phyloP scores from a whole-genome alignment of 768 basidiomycete genomes.

The Mycena leptocephala region DNA sequence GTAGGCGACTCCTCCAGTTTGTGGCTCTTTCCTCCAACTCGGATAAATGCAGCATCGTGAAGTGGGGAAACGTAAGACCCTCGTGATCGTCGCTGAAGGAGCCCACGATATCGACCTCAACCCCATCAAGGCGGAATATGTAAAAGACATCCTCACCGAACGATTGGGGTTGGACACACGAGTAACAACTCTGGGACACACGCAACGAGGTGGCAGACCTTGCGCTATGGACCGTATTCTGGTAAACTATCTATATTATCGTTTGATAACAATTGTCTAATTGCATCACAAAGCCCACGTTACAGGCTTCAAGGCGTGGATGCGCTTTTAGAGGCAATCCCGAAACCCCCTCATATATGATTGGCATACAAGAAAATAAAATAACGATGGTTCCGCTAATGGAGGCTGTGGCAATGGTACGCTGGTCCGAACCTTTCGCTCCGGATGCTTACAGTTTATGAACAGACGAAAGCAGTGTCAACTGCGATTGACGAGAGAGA shows the following conservation, averaged over 20 bases:
- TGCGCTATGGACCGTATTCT: slow-evolving; percentile 95
- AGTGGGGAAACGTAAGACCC: slow-evolving; percentile 96
- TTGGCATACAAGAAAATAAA: slow-evolving; percentile 96
- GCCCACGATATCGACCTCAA: slow-evolving; percentile 91
- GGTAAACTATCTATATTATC: slow-evolving; percentile 67
- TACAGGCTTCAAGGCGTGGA: slow-evolving; percentile 99
- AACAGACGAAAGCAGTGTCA: slow-evolving; percentile 89
- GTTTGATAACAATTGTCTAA: background rate
- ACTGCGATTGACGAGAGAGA: slow-evolving; percentile 87
- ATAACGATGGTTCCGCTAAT: slow-evolving; percentile 92
- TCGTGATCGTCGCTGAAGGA: slow-evolving; percentile 98
- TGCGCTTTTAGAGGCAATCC: slow-evolving; percentile 87
- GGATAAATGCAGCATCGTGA: slow-evolving; percentile 79
- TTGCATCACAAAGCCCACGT: slow-evolving; percentile 76
- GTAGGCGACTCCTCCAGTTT: slow-evolving; percentile 60
- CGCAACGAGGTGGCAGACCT: slow-evolving; percentile 94
- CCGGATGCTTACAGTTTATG: slow-evolving; percentile 23
- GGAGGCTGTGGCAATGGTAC: slow-evolving; percentile 93
- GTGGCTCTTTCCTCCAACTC: background rate
- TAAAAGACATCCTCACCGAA: slow-evolving; percentile 91
- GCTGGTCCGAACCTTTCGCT: background rate
- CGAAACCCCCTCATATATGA: slow-evolving; percentile 96
- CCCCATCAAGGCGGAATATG: slow-evolving; percentile 92
- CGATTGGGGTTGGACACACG: slow-evolving; percentile 94
- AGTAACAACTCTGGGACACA: slow-evolving; percentile 97